Evolutionary conservation across 2,329 filamentous ascomycete genomes (phyloP).

Genomic region (Hypoxylon sp.): DNA sequence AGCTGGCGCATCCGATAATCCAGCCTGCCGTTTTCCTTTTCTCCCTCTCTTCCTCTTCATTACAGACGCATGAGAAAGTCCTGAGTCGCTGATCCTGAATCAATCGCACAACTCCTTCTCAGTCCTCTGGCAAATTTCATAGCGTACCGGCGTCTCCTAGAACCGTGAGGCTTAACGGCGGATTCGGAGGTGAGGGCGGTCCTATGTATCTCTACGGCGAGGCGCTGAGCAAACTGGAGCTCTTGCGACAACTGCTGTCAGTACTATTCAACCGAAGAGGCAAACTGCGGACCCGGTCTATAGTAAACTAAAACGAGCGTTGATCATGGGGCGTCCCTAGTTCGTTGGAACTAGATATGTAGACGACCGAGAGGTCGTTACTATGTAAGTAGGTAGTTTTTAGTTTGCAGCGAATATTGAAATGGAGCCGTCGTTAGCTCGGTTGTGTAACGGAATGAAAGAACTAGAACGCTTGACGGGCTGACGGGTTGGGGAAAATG

Average conservation of each 20-base stretch:
- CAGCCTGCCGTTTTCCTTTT: constrained; percentile 31
- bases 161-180: constrained; percentile 19
- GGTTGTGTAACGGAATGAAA: constrained; percentile 17
- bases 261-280: constrained; percentile 1
- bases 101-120: constrained; percentile 37
- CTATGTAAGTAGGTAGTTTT: neutral
- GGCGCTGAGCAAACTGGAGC: neutral
- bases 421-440: constrained; percentile 12
- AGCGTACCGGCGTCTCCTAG: constrained; percentile 39
- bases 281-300: constrained; percentile 3
- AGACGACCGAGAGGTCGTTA: constrained; percentile 13
- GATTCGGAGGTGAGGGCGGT: constrained; percentile 22
- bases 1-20: constrained; percentile 29
- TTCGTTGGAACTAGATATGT: constrained; percentile 6
- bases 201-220: constrained; percentile 7
- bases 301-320: constrained; percentile 6
- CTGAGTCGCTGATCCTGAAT: constrained; percentile 37
- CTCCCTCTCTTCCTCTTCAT: constrained; percentile 40
- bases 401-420: constrained; percentile 8
- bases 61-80: constrained; percentile 30
- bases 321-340: constrained; percentile 10
- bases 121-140: constrained; percentile 42
- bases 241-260: constrained; percentile 1
- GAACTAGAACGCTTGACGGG: constrained; percentile 30
- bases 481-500: constrained; percentile 32